phyloP scores from a whole-genome alignment of 345 rosid genomes.

The Syzygium jambos region DNA sequence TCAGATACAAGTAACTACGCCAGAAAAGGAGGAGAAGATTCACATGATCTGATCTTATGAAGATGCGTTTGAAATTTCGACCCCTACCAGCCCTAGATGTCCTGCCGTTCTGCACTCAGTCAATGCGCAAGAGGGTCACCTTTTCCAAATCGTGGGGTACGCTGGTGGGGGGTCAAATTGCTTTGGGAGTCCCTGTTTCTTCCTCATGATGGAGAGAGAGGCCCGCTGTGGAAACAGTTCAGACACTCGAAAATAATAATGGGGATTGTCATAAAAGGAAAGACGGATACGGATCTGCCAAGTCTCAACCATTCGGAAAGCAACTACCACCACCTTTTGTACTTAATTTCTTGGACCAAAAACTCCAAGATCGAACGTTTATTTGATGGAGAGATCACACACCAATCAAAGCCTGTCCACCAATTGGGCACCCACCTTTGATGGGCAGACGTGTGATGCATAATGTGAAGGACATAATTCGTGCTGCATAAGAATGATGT shows the following conservation, averaged over 20 bases:
- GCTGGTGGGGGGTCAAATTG: background rate
- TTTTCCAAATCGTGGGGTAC: background rate
- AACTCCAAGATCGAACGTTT: background rate
- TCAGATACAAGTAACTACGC: background rate
- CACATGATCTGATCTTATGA: background rate
- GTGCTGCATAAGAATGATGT: background rate
- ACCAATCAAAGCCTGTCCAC: background rate
- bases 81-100: background rate
- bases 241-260: background rate
- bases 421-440: background rate
- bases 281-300: background rate
- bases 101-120: background rate
- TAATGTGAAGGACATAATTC: background rate
- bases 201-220: background rate
- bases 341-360: background rate
- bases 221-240: background rate
- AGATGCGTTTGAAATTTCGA: background rate
- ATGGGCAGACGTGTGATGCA: background rate
- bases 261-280: background rate
- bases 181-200: background rate
- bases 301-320: background rate
- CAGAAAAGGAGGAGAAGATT: background rate
- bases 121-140: background rate
- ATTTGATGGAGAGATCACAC: background rate
- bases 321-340: background rate